Base-by-base conservation (phyloP, 495 filamentous ascomycete species). In the Aspergillus nanangensis region DNA sequence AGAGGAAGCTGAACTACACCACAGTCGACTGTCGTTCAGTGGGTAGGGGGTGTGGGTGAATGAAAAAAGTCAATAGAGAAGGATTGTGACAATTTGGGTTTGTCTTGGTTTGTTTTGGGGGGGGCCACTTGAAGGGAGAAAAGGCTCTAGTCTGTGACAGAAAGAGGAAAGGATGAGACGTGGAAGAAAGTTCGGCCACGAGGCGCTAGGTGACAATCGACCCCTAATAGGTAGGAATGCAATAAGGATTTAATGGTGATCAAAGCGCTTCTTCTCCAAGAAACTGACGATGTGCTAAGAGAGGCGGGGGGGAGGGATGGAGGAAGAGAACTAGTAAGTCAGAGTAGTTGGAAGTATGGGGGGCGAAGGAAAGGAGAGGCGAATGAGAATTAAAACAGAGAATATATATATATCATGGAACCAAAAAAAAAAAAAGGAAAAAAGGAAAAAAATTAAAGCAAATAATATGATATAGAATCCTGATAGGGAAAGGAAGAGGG, bases 351-450 rank as follows among this genome's bases (percentile, higher is more conserved):
- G n/a, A n/a, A n/a, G n/a, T n/a, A n/a, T n/a, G n/a, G n/a, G 29
- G 22, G 40, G 40, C 40, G 40, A 42, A 31, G 40, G 19, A 42
- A 18, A 38, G 14, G 22, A 4, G 37, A 48, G 46, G 38, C 33
- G 20, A 36, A 27, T 32, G 38, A 11, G 20, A 36, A 42, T 25
- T 31, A 42, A 38, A 41, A n/a, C n/a, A n/a, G n/a, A n/a, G n/a
- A n/a, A n/a, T n/a, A n/a, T n/a, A n/a, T n/a, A n/a, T n/a, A n/a
- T n/a, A n/a, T n/a, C n/a, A n/a, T n/a, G n/a, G n/a, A n/a, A n/a
- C n/a, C n/a, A n/a, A n/a, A n/a, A n/a, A n/a, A n/a, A n/a, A n/a
- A n/a, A n/a, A n/a, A n/a, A n/a, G n/a, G n/a, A n/a, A n/a, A n/a
- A n/a, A n/a, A n/a, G n/a, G n/a, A n/a, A n/a, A n/a, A n/a, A n/a